These are phyloP conservation scores for Solanum arcanum DNA, from an alignment of 257 asterid genomes.

Conservation along the genomic window DNA sequence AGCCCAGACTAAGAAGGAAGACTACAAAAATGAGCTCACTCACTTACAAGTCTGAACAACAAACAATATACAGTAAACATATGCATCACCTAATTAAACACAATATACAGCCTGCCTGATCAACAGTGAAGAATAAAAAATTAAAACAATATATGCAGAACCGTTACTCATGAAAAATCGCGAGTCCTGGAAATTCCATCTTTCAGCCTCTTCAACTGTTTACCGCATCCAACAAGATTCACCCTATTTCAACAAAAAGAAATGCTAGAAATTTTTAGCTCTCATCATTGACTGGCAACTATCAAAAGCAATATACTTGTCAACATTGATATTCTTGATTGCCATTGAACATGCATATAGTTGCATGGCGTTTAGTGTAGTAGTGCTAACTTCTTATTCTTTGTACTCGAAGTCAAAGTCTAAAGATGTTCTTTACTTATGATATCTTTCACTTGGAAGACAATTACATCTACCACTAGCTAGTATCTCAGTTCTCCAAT, in stretches of 20 bases:
- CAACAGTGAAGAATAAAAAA: neutral
- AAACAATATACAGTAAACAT: neutral
- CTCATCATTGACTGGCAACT: neutral
- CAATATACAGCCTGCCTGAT: neutral
- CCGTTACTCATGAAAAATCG: neutral
- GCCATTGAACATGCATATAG: neutral
- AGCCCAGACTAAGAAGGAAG: neutral
- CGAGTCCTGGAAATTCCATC: neutral
- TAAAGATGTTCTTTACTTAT: neutral
- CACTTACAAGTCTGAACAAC: neutral
- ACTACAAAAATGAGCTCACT: neutral
- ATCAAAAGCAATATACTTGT: neutral
- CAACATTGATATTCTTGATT: neutral
- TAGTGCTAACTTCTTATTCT: neutral
- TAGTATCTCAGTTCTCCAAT: neutral
- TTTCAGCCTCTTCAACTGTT: neutral
- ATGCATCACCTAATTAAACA: conserved; percentile 6
- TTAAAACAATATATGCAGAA: neutral
- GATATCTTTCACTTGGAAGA: neutral
- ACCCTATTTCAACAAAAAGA: conserved; percentile 26
- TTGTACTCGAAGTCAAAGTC: neutral
- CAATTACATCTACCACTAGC: neutral
- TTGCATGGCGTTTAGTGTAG: neutral
- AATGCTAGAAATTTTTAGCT: neutral
- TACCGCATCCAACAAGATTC: conserved; percentile 25